These are phyloP conservation scores for Cyberlindnera xylosilytica DNA, from an alignment of 805 yeast genomes.

Conservation along the genomic window DNA sequence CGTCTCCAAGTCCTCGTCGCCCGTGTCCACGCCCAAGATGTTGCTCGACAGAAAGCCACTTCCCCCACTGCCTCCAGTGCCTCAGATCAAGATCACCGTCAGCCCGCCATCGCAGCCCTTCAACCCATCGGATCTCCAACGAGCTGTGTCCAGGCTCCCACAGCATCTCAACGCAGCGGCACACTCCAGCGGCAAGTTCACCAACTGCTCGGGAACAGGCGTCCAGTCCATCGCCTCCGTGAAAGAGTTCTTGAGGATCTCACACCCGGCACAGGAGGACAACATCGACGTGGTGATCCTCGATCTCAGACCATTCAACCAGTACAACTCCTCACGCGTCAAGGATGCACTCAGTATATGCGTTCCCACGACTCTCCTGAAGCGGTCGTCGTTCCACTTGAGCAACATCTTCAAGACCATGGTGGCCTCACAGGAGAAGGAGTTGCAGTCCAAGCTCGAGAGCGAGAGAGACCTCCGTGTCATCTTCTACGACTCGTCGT, in stretches of 20 bases:
- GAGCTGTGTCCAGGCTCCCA: conserved; percentile 10
- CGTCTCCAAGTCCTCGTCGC: neutral
- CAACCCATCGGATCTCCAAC: conserved; percentile 6
- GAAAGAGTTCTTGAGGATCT: conserved; percentile 9
- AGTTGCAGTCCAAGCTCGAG: conserved; percentile 15
- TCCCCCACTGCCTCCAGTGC: conserved; percentile 4
- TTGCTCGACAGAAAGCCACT: neutral
- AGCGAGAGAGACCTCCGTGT: conserved; percentile 12
- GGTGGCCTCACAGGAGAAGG: conserved; percentile 22
- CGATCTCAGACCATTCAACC: conserved; percentile 82
- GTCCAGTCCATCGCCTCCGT: conserved; percentile 12
- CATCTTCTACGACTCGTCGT: conserved; percentile 26
- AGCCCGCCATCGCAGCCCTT: conserved; percentile 11
- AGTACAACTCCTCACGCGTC: conserved; percentile 60
- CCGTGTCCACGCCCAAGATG: neutral
- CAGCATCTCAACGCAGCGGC: conserved; percentile 11
- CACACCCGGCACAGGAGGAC: neutral
- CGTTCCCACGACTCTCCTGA: conserved; percentile 82
- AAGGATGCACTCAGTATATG: conserved; percentile 69
- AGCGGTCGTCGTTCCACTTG: conserved; percentile 40
- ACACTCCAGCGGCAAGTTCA: conserved; percentile 14
- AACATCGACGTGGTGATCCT: conserved; percentile 17
- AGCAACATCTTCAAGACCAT: conserved; percentile 28
- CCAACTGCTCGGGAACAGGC: conserved; percentile 12
- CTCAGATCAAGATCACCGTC: conserved; percentile 15